Conservation (phyloP, 176 grass and related monocot species). For the Aegilops longissima region DNA sequence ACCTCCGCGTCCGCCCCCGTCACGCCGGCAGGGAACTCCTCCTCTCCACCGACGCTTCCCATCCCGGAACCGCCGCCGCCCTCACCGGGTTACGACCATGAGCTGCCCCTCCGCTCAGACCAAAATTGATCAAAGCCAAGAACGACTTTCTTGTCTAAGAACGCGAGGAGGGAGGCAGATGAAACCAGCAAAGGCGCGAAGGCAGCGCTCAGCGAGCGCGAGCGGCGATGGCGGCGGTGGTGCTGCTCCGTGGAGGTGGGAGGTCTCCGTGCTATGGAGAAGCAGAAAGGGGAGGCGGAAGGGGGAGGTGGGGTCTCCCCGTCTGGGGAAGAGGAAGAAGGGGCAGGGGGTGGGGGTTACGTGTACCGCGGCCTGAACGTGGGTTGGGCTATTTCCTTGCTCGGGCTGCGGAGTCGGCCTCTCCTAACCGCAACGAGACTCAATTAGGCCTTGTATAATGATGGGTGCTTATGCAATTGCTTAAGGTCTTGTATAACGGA, state of each 20-base stretch:
- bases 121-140: slow-evolving; percentile 32
- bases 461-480: no score
- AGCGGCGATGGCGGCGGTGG: not conserved
- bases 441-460: no score
- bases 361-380: not conserved
- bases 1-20: slow-evolving; percentile 55
- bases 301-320: slow-evolving; percentile 3
- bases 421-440: no score
- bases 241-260: not conserved
- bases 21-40: slow-evolving; percentile 33
- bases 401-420: not conserved
- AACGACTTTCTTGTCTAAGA: slow-evolving; percentile 22
- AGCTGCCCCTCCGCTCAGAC: not conserved
- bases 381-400: not conserved
- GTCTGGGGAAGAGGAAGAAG: not conserved
- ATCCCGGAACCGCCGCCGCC: not conserved
- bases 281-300: not conserved
- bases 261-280: slow-evolving; percentile 31
- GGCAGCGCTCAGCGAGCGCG: not conserved
- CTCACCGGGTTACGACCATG: slow-evolving; percentile 22
- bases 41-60: slow-evolving; percentile 46
- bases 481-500: no score
- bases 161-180: not conserved
- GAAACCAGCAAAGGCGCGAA: not conserved
- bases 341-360: not conserved